Evolutionary conservation across 495 filamentous ascomycete species (phyloP), one percentile per base, ranked within the genome.

Genomic region (Penicillium alfredii): DNA sequence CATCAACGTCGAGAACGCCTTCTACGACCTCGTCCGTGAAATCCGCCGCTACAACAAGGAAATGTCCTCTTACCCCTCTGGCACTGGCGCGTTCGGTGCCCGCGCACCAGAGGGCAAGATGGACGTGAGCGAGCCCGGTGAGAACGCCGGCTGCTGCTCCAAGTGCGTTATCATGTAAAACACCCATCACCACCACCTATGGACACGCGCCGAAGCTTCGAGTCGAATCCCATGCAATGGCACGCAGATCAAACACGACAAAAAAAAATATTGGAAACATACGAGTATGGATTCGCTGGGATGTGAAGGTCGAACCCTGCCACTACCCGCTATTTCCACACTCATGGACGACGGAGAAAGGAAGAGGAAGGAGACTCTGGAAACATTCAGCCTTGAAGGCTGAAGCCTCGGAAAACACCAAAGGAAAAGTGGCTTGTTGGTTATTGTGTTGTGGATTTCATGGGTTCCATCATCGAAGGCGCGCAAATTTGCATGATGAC

Each of bases 11-110:
- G 93, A 98, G 63, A 86, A 93, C 59, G 89, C 92, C 34, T 98
- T 98, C 70, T 97, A 86, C 72, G 86, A 97, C 55, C 86, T 96
- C 47, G 92, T 98, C 30, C 82, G 93, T 42, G 92, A 96, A 59
- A 98, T 98, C 60, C 80, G 92, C 55, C 80, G 85, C 55, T 97
- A 94, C 71, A 96, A 98, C 76, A 90, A 89, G 63, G 88, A 96
- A 49, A 90, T 97, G 79, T 84, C 87, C 36, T 83, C 83, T 21
- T 81, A 94, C 51, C 76, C 80, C 29, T 74, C 78, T 35, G 84
- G 81, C 38, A 74, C 73, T 22, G 76, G 79, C 35, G 60, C 63
- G 11, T 72, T 74, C 40, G 78, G 77, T 35, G 64, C 66, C 41
- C 77, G 78, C 40, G 77, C 78, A 25, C 75, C 79, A 3, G 69